Evolutionary conservation across 2,329 filamentous ascomycete genomes (phyloP).

Genomic region (Monosporascus sp.): DNA sequence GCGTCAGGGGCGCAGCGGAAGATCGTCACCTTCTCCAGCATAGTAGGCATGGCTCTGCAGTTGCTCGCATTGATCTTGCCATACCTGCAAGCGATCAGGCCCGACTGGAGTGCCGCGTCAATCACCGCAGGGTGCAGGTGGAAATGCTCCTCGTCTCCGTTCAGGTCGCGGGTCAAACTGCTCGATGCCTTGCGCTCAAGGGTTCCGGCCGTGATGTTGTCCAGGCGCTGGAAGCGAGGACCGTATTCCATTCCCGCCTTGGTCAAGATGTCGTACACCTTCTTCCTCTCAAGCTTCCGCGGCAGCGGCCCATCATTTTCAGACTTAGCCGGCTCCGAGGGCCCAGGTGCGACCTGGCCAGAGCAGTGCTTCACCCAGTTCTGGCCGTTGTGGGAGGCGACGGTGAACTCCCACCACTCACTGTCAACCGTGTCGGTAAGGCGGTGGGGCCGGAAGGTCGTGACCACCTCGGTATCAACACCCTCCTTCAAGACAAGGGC

Average conservation of each 20-base stretch:
- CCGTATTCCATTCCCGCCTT: constrained; percentile 20
- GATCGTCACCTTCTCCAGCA: constrained; percentile 7
- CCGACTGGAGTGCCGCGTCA: constrained; percentile 1
- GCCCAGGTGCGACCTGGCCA: constrained; percentile 14
- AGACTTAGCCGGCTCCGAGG: neutral
- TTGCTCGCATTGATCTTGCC: neutral
- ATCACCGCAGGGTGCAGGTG: constrained; percentile 8
- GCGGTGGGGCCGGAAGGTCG: constrained; percentile 12
- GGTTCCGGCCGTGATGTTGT: constrained; percentile 4
- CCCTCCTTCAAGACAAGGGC: constrained; percentile 17
- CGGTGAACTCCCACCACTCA: constrained; percentile 23
- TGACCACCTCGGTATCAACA: constrained; percentile 19
- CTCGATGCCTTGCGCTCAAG: constrained; percentile 1
- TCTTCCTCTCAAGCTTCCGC: constrained; percentile 5
- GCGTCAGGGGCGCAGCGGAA: constrained; percentile 5
- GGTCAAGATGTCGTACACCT: constrained; percentile 13
- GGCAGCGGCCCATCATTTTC: constrained; percentile 1
- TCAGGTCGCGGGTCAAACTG: constrained; percentile 2
- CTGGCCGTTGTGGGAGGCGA: constrained; percentile 19
- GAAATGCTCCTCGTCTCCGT: constrained; percentile 8
- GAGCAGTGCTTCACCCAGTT: constrained; percentile 24
- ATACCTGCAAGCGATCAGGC: constrained; percentile 4
- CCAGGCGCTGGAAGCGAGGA: constrained; percentile 16
- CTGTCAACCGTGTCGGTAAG: constrained; percentile 16
- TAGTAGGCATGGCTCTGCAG: constrained; percentile 1